Evolutionary conservation across 495 filamentous ascomycete species (phyloP).

Genomic region (Pseudevernia furfuracea): DNA sequence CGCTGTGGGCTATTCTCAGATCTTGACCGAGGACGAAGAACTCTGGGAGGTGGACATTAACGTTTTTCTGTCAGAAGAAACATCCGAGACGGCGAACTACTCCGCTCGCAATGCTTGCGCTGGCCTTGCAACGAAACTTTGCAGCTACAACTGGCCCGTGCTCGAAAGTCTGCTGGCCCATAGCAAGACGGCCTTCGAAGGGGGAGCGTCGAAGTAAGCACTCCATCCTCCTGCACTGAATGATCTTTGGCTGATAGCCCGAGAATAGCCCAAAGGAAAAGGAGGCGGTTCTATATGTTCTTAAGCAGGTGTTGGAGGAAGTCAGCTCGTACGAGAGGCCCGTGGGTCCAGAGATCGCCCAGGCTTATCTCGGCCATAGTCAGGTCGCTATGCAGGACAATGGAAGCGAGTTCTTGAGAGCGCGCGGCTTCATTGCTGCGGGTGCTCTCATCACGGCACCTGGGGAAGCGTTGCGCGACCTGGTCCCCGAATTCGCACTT

Average conservation of each 20-base stretch:
- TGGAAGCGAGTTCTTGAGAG: conserved; percentile 59
- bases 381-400: conserved; percentile 64
- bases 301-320: conserved; percentile 73
- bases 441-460: conserved; percentile 59
- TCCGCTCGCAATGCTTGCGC: conserved; percentile 86
- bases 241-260: background rate
- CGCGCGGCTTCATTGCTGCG: conserved; percentile 76
- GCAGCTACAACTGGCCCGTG: conserved; percentile 63
- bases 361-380: conserved; percentile 67
- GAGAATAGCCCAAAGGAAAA: conserved; percentile 34
- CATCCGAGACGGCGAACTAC: conserved; percentile 91
- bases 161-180: conserved; percentile 67
- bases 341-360: conserved; percentile 57
- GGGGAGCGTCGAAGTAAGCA: conserved; percentile 46
- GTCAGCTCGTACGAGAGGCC: conserved; percentile 64
- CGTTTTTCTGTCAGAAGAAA: conserved; percentile 89
- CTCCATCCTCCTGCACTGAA: background rate
- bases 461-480: conserved; percentile 45
- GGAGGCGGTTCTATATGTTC: conserved; percentile 75
- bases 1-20: conserved; percentile 78
- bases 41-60: conserved; percentile 96
- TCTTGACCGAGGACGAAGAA: conserved; percentile 84
- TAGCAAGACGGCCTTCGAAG: conserved; percentile 59
- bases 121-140: conserved; percentile 85
- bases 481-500: conserved; percentile 58